Base-by-base conservation (phyloP, 148 eudicot species). In the Hydrangea macrophylla region DNA sequence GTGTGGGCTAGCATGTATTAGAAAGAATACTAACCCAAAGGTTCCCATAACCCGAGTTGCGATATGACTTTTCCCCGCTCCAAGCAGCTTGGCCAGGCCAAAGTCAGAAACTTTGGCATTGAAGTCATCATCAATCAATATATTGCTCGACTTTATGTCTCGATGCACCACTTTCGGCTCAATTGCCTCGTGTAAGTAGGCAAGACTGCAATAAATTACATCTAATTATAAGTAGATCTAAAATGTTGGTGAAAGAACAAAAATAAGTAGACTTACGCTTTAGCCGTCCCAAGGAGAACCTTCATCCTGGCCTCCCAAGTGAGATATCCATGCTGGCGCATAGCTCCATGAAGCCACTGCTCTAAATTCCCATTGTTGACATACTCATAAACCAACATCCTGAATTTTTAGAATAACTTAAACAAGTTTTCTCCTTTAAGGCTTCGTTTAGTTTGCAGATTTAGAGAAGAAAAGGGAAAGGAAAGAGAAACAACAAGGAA, bases 291-390 rank as follows among this genome's bases (percentile, higher is more conserved):
- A 31, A 80, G 77, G 17, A 80, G 78, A 66, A 76, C 75, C 75
- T 80, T 80, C 53, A 75, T 80, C 54, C 84, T 54, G 26, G 84
- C 84, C 71, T 76, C 84, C 80, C 80, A 80, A 10, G 80, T 76
- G 42, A 80, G 84, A 70, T 45, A 62, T 30, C 84, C 80, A 42
- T 73, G 71, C 13, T 80, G 84, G n/a, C 70, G 64, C 84, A 76
- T 80, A 25, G 80, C 80, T 51, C 84, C 84, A 50, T 80, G 80
- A 48, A 80, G 84, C 84, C 84, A 80, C 45, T 80, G 84, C 42
- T 80, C 84, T 60, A 76, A 65, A 45, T 80, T 80, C 6, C 80
- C 84, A 57, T 76, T 80, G 65, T 66, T 73, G 25, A 80, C 84
- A 73, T 76, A 80, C 60, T 80, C 84, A 37, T 80, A 76, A 1